phyloP scores from a whole-genome alignment of 2,329 filamentous ascomycete species.

The Pseudopyrenochaeta lycopersici region DNA sequence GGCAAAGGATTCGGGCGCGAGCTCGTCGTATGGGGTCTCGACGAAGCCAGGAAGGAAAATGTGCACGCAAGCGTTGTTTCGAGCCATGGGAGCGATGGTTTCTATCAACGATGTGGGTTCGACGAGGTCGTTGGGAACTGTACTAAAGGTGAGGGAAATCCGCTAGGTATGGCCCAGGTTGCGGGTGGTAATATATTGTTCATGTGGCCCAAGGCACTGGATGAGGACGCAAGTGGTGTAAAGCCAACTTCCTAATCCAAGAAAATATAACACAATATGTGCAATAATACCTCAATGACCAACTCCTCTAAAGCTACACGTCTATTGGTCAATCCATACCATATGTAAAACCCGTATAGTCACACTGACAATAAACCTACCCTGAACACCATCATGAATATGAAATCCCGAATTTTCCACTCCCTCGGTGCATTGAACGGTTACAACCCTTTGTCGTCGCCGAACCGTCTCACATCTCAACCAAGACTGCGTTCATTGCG shows the following conservation, averaged over 20 bases:
- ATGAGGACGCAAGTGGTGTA: not conserved
- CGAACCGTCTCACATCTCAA: not conserved
- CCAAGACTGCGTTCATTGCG: not conserved
- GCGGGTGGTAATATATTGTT: conserved; percentile 47
- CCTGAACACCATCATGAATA: too few relatives aligned
- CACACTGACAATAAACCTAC: too few relatives aligned
- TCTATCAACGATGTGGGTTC: conserved; percentile 52
- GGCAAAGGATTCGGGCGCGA: conserved; percentile 47
- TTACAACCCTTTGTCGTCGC: too few relatives aligned
- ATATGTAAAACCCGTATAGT: too few relatives aligned
- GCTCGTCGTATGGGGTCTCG: conserved; percentile 55
- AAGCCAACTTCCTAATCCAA: not conserved
- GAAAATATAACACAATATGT: too few relatives aligned
- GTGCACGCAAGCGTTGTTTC: conserved; percentile 53
- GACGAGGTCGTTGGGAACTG: conserved; percentile 42
- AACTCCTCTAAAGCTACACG: too few relatives aligned
- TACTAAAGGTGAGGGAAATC: conserved; percentile 45
- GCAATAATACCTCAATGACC: too few relatives aligned
- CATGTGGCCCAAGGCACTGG: conserved; percentile 24
- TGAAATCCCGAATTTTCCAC: not conserved
- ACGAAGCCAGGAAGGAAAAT: conserved; percentile 46
- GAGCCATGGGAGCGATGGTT: conserved; percentile 51
- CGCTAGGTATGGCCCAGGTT: conserved; percentile 29
- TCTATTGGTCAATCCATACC: too few relatives aligned
- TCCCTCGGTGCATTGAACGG: too few relatives aligned